phyloP scores from a whole-genome alignment of 169 alveolate species.

The Plasmodium gonderi region DNA sequence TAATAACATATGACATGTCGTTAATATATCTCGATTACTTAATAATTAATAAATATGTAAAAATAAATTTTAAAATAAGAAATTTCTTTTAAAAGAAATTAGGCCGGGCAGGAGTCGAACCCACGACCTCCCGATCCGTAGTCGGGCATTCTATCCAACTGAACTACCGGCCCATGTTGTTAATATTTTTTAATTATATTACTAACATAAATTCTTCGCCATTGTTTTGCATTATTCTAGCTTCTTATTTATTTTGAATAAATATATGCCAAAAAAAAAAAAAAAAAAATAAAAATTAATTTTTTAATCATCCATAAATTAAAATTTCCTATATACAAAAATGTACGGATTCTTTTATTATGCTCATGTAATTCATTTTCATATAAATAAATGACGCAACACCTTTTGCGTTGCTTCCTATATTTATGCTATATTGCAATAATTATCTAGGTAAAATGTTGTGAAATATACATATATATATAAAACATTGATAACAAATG shows the following conservation, averaged over 20 bases:
- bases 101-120: slow-evolving; percentile 91
- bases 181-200: neutral
- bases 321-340: neutral
- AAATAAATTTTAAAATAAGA: too few species aligned
- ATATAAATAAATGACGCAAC: neutral
- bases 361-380: neutral
- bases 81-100: too few species aligned
- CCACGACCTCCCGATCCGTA: slow-evolving; percentile 90
- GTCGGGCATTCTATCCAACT: slow-evolving; percentile 90
- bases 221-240: neutral
- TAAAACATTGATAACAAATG: neutral
- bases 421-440: neutral
- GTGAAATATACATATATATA: neutral
- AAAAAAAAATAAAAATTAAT: neutral
- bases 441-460: neutral
- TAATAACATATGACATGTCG: too few species aligned
- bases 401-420: neutral
- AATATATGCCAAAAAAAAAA: neutral
- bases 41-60: too few species aligned
- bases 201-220: neutral
- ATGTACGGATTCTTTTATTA: neutral
- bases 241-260: neutral
- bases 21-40: too few species aligned
- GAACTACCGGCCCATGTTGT: slow-evolving; percentile 85
- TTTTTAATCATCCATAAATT: neutral